Percentiles rank a stretch among this genome's conserved stretches.
phyloP scores from a whole-genome alignment of 2,329 filamentous ascomycete genomes.

The Volutella citrinella region DNA sequence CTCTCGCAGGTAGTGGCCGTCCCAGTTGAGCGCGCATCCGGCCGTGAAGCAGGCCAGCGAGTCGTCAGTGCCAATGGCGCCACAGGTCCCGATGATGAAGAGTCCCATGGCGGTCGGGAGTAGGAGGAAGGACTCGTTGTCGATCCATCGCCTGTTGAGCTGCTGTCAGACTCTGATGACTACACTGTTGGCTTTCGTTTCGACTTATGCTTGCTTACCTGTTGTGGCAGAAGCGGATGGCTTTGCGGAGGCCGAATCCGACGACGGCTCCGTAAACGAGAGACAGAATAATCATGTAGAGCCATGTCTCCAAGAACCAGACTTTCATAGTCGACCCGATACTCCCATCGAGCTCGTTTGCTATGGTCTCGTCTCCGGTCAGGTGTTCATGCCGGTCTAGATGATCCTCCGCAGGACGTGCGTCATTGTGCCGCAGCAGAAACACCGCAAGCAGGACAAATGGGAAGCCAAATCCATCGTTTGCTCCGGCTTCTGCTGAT shows the following conservation, averaged over 20 bases:
- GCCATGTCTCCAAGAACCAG: constrained; percentile 86
- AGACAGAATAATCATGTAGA: constrained; percentile 77
- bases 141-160: constrained; percentile 81
- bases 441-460: constrained; percentile 85
- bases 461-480: constrained; percentile 85
- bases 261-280: constrained; percentile 72
- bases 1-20: constrained; percentile 89
- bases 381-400: no score
- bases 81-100: constrained; percentile 84
- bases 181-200: no score
- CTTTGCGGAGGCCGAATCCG: no score
- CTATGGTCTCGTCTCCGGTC: no score
- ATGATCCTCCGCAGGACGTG: constrained; percentile 54
- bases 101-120: constrained; percentile 82
- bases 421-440: constrained; percentile 70
- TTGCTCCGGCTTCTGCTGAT: constrained; percentile 79
- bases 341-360: constrained; percentile 57
- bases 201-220: no score
- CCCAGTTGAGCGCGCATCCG: constrained; percentile 87
- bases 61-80: constrained; percentile 84
- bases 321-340: constrained; percentile 71
- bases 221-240: no score
- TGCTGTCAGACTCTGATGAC: no score
- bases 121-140: constrained; percentile 82
- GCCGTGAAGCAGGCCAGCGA: constrained; percentile 90